Percentiles rank a stretch among this genome's conserved stretches.
phyloP scores from a whole-genome alignment of 257 asterid species.

The Salvia hispanica region DNA sequence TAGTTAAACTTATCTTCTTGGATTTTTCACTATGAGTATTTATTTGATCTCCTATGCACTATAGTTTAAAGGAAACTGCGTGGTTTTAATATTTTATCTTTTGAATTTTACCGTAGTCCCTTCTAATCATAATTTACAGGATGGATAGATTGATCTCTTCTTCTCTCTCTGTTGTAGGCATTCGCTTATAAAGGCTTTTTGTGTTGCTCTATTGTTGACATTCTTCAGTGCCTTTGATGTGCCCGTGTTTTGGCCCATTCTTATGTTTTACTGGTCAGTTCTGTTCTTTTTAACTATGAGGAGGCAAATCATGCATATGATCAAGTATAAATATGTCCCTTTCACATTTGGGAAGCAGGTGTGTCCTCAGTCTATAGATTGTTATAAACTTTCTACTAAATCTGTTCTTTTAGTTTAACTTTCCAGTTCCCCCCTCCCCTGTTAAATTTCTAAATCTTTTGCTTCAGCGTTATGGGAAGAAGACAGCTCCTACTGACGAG shows the following conservation, averaged over 20 bases:
- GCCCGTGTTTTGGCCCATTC: constrained; percentile 98
- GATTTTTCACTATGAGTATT: background rate
- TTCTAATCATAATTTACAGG: constrained; percentile 20
- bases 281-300: constrained; percentile 89
- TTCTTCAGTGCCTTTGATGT: constrained; percentile 95
- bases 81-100: constrained; percentile 8
- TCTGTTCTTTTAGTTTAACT: background rate
- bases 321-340: constrained; percentile 89
- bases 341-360: constrained; percentile 97
- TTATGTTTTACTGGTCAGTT: constrained; percentile 86
- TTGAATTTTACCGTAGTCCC: background rate
- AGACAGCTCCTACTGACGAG: constrained; percentile 62
- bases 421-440: background rate
- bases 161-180: constrained; percentile 56
- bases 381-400: constrained; percentile 7
- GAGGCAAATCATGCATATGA: constrained; percentile 98
- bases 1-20: background rate
- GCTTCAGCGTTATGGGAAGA: constrained; percentile 85
- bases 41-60: background rate
- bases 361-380: constrained; percentile 13
- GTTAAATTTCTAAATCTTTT: constrained; percentile 26
- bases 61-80: background rate
- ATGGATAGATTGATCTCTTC: constrained; percentile 24
- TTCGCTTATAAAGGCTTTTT: constrained; percentile 78
- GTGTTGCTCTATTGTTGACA: constrained; percentile 76